Conservation (phyloP, 1,284 basidiomycete species). For the Sparassis latifolia region DNA sequence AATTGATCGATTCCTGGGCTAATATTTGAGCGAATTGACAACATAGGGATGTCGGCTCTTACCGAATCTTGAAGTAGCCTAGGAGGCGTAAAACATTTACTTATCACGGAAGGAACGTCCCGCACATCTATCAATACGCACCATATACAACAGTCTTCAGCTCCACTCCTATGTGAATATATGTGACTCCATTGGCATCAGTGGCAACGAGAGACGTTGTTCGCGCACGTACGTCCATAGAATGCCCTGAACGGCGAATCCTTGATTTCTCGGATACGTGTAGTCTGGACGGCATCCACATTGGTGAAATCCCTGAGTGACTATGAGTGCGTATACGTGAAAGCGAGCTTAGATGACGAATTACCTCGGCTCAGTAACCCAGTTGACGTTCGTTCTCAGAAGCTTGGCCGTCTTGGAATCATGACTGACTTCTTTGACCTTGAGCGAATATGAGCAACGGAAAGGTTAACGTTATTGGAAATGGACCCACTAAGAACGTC, state of each 20-base stretch:
- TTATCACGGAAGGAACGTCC: background rate
- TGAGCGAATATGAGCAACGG: background rate
- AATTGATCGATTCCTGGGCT: constrained; percentile 51
- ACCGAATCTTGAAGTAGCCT: constrained; percentile 53
- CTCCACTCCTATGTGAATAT: constrained; percentile 46
- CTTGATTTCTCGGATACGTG: constrained; percentile 68
- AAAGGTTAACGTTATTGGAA: constrained; percentile 1
- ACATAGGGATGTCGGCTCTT: constrained; percentile 1
- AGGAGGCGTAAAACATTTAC: background rate
- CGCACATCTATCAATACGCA: constrained; percentile 23
- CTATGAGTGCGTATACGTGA: background rate
- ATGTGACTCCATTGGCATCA: too few relatives aligned
- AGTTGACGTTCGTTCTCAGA: constrained; percentile 72
- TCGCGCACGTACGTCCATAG: constrained; percentile 58
- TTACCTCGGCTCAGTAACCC: constrained; percentile 74
- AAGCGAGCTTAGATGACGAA: constrained; percentile 4
- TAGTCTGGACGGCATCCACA: constrained; percentile 73
- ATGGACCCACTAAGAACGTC: constrained; percentile 55
- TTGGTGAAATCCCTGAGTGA: constrained; percentile 65
- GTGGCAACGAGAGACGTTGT: too few relatives aligned
- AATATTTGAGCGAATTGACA: too few relatives aligned
- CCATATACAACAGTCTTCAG: constrained; percentile 74
- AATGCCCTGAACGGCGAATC: constrained; percentile 53
- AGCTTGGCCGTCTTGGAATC: constrained; percentile 72
- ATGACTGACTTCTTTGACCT: constrained; percentile 81